Conservation (phyloP, 495 filamentous ascomycete species). For the Penicillium fimorum region DNA sequence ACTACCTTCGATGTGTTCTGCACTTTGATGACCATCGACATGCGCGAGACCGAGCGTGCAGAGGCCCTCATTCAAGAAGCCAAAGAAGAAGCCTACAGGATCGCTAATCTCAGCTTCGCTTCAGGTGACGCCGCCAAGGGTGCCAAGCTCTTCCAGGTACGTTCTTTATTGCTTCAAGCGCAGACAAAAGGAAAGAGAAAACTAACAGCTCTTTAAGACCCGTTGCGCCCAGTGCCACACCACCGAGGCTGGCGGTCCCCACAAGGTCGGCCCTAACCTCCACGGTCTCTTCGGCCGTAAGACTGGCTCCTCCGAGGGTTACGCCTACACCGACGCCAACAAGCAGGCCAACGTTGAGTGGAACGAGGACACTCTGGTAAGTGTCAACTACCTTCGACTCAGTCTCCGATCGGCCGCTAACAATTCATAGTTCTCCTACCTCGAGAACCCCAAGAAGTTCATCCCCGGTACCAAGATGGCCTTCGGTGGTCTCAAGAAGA, state of each 20-base stretch:
- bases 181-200: neutral
- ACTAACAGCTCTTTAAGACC: slow-evolving; percentile 54
- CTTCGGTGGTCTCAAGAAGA: slow-evolving; percentile 99
- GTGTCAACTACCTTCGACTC: slow-evolving; percentile 23
- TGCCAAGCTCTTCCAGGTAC: slow-evolving; percentile 93
- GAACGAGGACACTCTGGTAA: slow-evolving; percentile 83
- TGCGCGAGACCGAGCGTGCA: slow-evolving; percentile 28
- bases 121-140: slow-evolving; percentile 94
- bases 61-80: slow-evolving; percentile 8
- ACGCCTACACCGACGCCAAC: slow-evolving; percentile 99
- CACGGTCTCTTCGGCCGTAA: slow-evolving; percentile 97
- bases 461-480: slow-evolving; percentile 99
- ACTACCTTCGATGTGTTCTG: slow-evolving; percentile 34
- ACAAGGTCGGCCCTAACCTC: slow-evolving; percentile 97
- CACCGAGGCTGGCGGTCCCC: slow-evolving; percentile 77
- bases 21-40: slow-evolving; percentile 23
- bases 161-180: neutral
- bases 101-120: slow-evolving; percentile 30
- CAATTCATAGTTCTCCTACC: slow-evolving; percentile 67
- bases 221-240: slow-evolving; percentile 99
- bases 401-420: slow-evolving; percentile 14
- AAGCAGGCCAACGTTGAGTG: slow-evolving; percentile 91
- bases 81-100: slow-evolving; percentile 7
- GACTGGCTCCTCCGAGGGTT: slow-evolving; percentile 86
- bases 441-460: slow-evolving; percentile 93